phyloP scores from a whole-genome alignment of 2,329 filamentous ascomycete genomes.

The Diaporthe longicolla region DNA sequence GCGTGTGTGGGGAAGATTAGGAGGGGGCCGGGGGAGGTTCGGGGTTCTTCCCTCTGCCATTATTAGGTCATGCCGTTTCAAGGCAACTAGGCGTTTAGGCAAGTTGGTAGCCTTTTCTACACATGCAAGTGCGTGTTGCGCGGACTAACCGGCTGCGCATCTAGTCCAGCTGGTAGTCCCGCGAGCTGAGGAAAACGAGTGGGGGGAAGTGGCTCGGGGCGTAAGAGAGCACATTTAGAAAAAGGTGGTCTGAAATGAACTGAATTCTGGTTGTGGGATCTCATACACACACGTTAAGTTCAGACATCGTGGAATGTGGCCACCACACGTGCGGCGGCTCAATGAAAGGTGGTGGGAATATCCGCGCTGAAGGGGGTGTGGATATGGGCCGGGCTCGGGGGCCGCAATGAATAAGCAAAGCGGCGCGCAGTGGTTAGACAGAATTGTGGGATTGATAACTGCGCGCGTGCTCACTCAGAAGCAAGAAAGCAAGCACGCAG shows the following conservation, averaged over 20 bases:
- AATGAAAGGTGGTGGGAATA: too few species aligned
- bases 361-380: not conserved
- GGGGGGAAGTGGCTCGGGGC: not conserved
- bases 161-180: not conserved
- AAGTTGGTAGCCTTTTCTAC: constrained; percentile 10
- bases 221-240: not conserved
- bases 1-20: not conserved
- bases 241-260: not conserved
- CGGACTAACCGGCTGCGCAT: not conserved
- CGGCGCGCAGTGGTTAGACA: not conserved
- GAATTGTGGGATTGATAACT: not conserved
- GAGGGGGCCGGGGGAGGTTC: not conserved
- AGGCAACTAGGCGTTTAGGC: constrained; percentile 6
- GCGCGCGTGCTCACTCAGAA: not conserved
- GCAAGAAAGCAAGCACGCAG: not conserved
- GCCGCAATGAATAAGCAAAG: not conserved
- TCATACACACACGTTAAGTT: not conserved
- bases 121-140: not conserved
- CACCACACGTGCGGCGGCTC: not conserved
- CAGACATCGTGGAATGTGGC: not conserved
- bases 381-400: not conserved
- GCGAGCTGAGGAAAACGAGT: not conserved
- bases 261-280: not conserved
- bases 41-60: not conserved
- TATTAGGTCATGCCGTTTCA: not conserved